Base-by-base conservation (phyloP, 306 rosid species). In the Quercus agrifolia region DNA sequence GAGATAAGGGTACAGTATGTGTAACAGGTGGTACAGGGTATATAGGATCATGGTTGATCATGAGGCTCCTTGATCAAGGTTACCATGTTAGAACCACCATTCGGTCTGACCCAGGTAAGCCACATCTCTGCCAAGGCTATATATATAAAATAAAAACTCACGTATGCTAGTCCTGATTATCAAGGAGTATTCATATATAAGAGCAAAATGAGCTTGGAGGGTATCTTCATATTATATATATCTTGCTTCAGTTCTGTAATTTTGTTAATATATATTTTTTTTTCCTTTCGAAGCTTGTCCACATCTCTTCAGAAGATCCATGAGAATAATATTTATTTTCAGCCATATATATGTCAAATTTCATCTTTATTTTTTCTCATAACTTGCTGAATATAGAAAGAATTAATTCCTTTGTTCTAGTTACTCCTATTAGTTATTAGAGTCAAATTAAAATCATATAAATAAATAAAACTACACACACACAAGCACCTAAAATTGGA, bases 11-110 rank as follows among this genome's bases (percentile, higher is more conserved):
- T 0, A 79, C 74, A 66, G 84, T 89, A 0, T 87, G 93, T 80
- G 91, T 85, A 6, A 85, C 89, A 1, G 89, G 89, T 49, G 93
- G 89, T 3, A 85, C 89, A 9, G 89, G 93, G 18, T 89, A 70
- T 20, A 25, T 87, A 59, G 91, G 79, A 23, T 89, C 91, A 63
- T 89, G 91, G 89, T 14, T 87, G 61, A 73, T 89, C 71, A 72
- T 74, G 81, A 83, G 71, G 73, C 89, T 89, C 70, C 91, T 89
- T 77, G 82, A 85, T 20, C 75, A 75, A 51, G 93, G 93, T 8
- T 89, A 87, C 77, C 25, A 58, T 49, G 91, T 89, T 41, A 79
- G 75, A 18, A 77, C 93, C 52, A 89, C 91, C 1, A 23, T 89
- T 23, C 71, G 89, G 85, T 77, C 89, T 6, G 70, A 59, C 56